phyloP scores from a whole-genome alignment of 345 rosid genomes.

The Rhizophora mangle region DNA sequence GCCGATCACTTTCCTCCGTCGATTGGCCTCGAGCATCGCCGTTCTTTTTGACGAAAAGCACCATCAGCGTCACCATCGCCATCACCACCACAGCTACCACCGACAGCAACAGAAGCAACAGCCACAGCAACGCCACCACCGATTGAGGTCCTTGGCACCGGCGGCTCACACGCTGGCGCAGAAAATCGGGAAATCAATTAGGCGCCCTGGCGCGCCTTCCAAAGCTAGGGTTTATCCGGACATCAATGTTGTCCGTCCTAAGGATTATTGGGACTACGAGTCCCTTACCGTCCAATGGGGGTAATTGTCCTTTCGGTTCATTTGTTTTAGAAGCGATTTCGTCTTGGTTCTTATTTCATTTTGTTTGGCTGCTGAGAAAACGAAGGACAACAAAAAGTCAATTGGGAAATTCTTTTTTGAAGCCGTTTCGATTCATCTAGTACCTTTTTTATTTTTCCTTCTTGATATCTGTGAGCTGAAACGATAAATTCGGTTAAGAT shows the following conservation, averaged over 20 bases:
- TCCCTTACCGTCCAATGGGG: constrained; percentile 88
- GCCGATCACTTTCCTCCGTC: constrained; percentile 10
- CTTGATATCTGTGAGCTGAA: too few species aligned
- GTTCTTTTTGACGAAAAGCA: background rate
- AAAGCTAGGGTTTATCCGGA: constrained; percentile 94
- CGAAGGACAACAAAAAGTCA: too few species aligned
- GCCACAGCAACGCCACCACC: constrained; percentile 13
- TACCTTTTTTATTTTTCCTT: too few species aligned
- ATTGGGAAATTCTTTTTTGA: too few species aligned
- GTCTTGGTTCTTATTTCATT: background rate
- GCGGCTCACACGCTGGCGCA: constrained; percentile 78
- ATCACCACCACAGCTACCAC: constrained; percentile 32
- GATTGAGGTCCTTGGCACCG: constrained; percentile 25
- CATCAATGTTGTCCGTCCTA: constrained; percentile 77
- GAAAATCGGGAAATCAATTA: constrained; percentile 88
- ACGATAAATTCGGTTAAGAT: too few species aligned
- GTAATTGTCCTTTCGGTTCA: constrained; percentile 25
- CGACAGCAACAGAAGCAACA: constrained; percentile 20
- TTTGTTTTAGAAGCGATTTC: background rate
- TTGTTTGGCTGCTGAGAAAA: too few species aligned
- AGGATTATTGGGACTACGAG: constrained; percentile 93
- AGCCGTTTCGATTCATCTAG: too few species aligned
- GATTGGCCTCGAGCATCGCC: constrained; percentile 14
- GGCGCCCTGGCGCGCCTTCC: constrained; percentile 94
- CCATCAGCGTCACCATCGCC: constrained; percentile 22